phyloP scores from a whole-genome alignment of 192 early-diverging fungal species.

The Radiomyces spectabilis region DNA sequence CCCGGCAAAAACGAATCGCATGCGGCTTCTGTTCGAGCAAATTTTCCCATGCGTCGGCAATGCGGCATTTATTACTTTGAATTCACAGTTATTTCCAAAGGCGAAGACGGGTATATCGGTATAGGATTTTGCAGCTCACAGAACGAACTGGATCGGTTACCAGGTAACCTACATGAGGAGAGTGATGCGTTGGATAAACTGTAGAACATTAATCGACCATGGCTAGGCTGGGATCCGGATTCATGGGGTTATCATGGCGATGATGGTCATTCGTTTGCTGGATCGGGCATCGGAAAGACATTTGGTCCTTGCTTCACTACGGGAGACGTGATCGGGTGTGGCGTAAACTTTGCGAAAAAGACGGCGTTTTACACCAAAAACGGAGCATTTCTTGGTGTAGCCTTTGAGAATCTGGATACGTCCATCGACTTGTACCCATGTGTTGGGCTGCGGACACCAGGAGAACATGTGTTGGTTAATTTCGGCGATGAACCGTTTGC shows the following conservation, averaged over 20 bases:
- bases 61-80: conserved; percentile 94
- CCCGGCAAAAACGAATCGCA: conserved; percentile 55
- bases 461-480: conserved; percentile 67
- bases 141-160: conserved; percentile 59
- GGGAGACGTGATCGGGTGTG: conserved; percentile 92
- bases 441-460: conserved; percentile 66
- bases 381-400: conserved; percentile 61
- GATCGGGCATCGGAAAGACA: conserved; percentile 61
- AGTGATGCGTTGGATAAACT: background rate
- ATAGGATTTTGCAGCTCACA: conserved; percentile 68
- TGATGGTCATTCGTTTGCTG: conserved; percentile 83
- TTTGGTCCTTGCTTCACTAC: conserved; percentile 90
- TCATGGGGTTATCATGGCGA: conserved; percentile 98
- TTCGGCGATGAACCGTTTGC: conserved; percentile 67
- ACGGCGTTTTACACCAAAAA: conserved; percentile 91
- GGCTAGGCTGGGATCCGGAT: conserved; percentile 76
- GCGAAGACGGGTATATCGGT: conserved; percentile 87
- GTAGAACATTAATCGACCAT: background rate
- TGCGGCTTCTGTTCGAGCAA: conserved; percentile 73
- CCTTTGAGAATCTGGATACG: conserved; percentile 37
- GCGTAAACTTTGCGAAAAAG: conserved; percentile 74
- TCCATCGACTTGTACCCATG: conserved; percentile 54
- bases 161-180: conserved; percentile 71
- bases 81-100: conserved; percentile 76
- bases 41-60: conserved; percentile 75